phyloP scores from a whole-genome alignment of 2,329 filamentous ascomycete species.

The Thielaviopsis euricoi region DNA sequence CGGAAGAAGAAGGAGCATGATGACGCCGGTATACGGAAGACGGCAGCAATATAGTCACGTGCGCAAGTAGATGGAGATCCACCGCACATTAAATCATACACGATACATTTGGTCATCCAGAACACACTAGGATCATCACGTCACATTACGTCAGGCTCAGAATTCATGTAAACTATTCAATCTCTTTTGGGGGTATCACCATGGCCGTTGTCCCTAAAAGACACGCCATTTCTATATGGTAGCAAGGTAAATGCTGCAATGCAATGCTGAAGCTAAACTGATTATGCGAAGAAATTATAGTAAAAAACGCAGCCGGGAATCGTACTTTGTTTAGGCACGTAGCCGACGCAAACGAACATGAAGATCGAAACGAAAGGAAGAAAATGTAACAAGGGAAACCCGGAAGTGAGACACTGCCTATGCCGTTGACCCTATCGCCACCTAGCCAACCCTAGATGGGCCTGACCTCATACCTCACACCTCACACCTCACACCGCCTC shows the following conservation, averaged over 20 bases:
- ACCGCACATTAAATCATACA: too few species aligned
- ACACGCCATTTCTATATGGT: slow-evolving; percentile 4
- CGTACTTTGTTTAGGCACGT: neutral
- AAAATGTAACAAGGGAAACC: neutral
- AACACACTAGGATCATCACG: too few species aligned
- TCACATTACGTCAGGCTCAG: too few species aligned
- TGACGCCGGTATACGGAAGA: too few species aligned
- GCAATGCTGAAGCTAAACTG: slow-evolving; percentile 2
- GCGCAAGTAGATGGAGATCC: too few species aligned
- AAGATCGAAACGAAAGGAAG: neutral
- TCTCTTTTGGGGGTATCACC: slow-evolving; percentile 6
- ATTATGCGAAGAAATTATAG: neutral
- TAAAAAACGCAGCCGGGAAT: neutral
- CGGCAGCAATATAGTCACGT: too few species aligned
- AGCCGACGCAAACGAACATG: neutral
- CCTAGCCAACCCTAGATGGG: neutral
- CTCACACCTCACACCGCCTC: neutral
- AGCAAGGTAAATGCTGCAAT: neutral
- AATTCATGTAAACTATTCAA: neutral
- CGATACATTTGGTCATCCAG: too few species aligned
- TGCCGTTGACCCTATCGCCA: neutral
- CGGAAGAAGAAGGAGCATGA: too few species aligned
- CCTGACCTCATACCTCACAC: too few species aligned
- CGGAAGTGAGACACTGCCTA: neutral
- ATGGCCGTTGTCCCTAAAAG: slow-evolving; percentile 2